Conservation (phyloP, 257 asterid species). For the Haberlea rhodopensis region DNA sequence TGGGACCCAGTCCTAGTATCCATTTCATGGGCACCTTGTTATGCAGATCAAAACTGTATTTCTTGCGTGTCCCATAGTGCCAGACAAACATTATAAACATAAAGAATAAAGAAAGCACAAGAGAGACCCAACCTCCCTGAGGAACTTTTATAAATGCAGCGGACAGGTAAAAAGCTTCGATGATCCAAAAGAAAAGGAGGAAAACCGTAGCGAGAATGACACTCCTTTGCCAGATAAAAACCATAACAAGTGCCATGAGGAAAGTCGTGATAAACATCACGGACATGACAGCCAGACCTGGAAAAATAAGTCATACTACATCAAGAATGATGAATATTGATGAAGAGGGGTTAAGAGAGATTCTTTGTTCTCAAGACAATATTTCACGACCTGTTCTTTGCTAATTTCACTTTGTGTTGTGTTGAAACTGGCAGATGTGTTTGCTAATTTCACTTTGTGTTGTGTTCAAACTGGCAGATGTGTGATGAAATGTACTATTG, state of each 20-base stretch:
- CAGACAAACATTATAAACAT: constrained; percentile 78
- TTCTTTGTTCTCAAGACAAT: neutral
- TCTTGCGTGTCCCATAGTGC: constrained; percentile 92
- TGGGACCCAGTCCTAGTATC: constrained; percentile 87
- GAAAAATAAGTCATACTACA: constrained; percentile 10
- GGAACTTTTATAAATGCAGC: constrained; percentile 70
- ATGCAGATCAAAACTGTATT: constrained; percentile 83
- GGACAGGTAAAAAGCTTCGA: constrained; percentile 62
- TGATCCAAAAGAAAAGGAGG: constrained; percentile 64
- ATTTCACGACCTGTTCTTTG: neutral
- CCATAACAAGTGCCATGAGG: constrained; percentile 83
- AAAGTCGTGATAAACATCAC: constrained; percentile 91
- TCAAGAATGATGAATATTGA: neutral
- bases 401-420: neutral
- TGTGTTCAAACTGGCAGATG: neutral
- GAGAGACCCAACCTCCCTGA: constrained; percentile 95
- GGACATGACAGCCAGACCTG: constrained; percentile 96
- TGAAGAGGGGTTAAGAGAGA: neutral
- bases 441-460: neutral
- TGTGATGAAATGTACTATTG: too few species aligned
- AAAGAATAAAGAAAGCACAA: constrained; percentile 63
- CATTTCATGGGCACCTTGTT: constrained; percentile 89
- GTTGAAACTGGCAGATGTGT: neutral
- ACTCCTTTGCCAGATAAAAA: constrained; percentile 77
- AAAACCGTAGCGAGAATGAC: constrained; percentile 46